Base-by-base conservation (phyloP, 2,329 filamentous ascomycete species). In the Aspergillus alliaceus region DNA sequence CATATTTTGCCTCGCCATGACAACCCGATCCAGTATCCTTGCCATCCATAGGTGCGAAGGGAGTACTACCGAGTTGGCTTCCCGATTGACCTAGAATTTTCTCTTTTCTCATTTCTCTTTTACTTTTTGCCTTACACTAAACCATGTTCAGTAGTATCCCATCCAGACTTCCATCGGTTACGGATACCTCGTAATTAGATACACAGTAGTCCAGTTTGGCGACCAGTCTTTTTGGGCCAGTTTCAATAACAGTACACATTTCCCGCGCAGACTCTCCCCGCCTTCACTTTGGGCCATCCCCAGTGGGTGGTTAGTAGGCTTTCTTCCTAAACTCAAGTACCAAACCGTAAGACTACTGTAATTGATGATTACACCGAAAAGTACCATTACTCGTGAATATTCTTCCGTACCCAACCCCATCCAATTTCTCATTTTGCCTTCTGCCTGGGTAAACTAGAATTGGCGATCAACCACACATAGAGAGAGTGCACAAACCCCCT, bases 381-480 rank as follows among this genome's bases (percentile, higher is more conserved):
- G 18, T 44, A 44, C 40, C 40, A 44, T 15, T 9, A 40, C 22
- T 44, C 24, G 18, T 29, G 47, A 34, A 51, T 54, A 37, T 56
- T 56, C 35, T 54, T 51, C 59, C 60, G 58, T 59, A 54, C 49
- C 53, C 53, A 61, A 44, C 22, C 14, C n/a, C n/a, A n/a, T n/a
- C n/a, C 22, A 54, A 62, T 60, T 62, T 54, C 51, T 55, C 64
- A 70, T 70, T 69, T 66, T 65, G 52, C 64, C 59, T 65, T 66
- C 61, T 57, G 54, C 58, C 59, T 60, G 60, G 59, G 62, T 59
- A 59, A 60, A 65, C 58, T 61, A 61, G 58, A 58, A 55, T 57
- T 64, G 65, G 59, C 60, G 66, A 71, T 66, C 67, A 70, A 67
- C 68, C 65, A 69, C 67, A 56, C 46, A 46, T 50, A 44, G 40